These are phyloP conservation scores for Galerina marginata DNA, from an alignment of 768 basidiomycete species.

Conservation along the genomic window DNA sequence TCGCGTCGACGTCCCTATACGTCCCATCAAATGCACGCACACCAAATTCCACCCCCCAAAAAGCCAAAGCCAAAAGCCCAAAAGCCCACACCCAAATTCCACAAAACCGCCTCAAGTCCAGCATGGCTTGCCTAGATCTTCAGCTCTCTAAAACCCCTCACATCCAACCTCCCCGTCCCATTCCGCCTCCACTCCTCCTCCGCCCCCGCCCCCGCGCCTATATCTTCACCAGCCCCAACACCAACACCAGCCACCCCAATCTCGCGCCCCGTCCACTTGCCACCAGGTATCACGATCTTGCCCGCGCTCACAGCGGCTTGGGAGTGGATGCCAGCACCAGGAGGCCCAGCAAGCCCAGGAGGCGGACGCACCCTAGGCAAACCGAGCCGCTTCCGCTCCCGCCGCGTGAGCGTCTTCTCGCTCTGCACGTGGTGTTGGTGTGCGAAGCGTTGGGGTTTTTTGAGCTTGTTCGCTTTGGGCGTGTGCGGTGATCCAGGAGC, in stretches of 20 bases:
- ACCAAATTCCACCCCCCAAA: too few relatives aligned
- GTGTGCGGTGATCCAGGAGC: not conserved
- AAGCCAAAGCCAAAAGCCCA: too few relatives aligned
- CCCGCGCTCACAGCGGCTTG: constrained; percentile 45
- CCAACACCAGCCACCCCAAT: constrained; percentile 23
- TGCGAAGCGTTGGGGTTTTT: not conserved
- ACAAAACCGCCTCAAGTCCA: too few relatives aligned
- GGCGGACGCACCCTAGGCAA: constrained; percentile 58
- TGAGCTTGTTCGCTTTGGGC: not conserved
- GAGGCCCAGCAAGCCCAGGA: constrained; percentile 9
- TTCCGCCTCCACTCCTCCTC: constrained; percentile 63
- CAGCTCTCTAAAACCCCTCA: constrained; percentile 78
- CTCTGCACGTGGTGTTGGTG: constrained; percentile 3
- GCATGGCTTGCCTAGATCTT: constrained; percentile 50
- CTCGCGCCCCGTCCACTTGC: constrained; percentile 41
- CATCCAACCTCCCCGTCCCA: constrained; percentile 75
- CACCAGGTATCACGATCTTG: constrained; percentile 73
- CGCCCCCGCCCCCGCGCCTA: constrained; percentile 48
- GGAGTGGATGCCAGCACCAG: constrained; percentile 6
- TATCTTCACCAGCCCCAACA: not conserved
- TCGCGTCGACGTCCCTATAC: too few relatives aligned
- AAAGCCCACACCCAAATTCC: too few relatives aligned
- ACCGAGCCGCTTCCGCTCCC: constrained; percentile 73
- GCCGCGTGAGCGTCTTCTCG: constrained; percentile 57
- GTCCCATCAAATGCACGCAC: too few relatives aligned